These are phyloP conservation scores for Claviceps pusilla DNA, from an alignment of 2,329 filamentous ascomycete genomes.

Conservation along the genomic window DNA sequence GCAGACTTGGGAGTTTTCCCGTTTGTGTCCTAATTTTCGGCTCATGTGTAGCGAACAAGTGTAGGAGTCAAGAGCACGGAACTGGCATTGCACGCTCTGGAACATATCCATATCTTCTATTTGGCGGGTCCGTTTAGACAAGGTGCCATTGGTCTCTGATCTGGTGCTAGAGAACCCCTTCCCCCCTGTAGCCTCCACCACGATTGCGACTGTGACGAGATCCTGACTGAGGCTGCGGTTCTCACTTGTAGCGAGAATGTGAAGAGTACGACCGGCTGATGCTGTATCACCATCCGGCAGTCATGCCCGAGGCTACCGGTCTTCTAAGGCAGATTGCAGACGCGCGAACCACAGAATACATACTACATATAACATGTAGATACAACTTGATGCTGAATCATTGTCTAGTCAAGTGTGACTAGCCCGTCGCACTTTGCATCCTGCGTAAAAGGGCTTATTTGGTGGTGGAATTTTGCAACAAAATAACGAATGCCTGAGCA, in stretches of 20 bases:
- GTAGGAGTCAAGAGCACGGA: neutral
- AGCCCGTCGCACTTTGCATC: too few species aligned
- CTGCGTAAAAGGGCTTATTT: too few species aligned
- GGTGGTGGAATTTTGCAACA: neutral
- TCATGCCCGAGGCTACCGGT: neutral
- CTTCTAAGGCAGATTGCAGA: too few species aligned
- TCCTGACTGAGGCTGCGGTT: neutral
- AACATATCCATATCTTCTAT: neutral
- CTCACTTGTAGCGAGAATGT: neutral
- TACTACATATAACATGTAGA: too few species aligned
- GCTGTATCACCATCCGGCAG: neutral
- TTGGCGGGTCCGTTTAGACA: neutral
- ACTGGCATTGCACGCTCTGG: neutral
- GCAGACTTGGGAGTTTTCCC: neutral
- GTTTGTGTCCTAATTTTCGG: neutral
- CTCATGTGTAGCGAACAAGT: neutral
- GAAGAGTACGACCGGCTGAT: neutral
- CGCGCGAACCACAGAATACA: too few species aligned
- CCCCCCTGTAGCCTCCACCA: neutral
- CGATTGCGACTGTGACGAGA: neutral
- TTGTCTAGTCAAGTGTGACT: too few species aligned
- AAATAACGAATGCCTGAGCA: neutral
- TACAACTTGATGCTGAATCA: too few species aligned
- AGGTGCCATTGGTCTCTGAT: neutral
- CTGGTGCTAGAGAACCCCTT: neutral